Percentiles rank a stretch among this genome's conserved stretches.
These are phyloP conservation scores for Fragaria vesca DNA, from an alignment of 306 rosid species.

Conservation along the genomic window DNA sequence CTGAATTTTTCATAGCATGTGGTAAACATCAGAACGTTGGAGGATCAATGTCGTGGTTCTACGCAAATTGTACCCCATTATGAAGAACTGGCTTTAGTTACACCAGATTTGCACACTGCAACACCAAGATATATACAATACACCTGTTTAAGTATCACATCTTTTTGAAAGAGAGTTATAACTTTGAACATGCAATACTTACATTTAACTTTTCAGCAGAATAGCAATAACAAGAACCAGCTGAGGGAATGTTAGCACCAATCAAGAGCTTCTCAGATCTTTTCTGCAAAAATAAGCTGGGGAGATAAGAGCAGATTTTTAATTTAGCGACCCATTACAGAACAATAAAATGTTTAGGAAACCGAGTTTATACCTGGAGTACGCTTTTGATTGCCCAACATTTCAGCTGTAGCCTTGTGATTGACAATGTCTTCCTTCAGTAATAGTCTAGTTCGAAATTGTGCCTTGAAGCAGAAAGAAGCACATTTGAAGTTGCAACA, in stretches of 20 bases:
- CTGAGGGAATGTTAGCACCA: slow-evolving; percentile 58
- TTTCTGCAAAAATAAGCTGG: slow-evolving; percentile 30
- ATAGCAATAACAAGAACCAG: slow-evolving; percentile 54
- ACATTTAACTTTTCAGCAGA: slow-evolving; percentile 51
- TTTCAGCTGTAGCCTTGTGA: slow-evolving; percentile 45
- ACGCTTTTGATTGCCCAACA: slow-evolving; percentile 63
- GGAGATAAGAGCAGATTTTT: slow-evolving; percentile 36
- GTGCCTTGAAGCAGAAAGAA: neutral
- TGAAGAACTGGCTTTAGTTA: neutral
- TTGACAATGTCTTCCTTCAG: slow-evolving; percentile 54
- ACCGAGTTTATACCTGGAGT: slow-evolving; percentile 23
- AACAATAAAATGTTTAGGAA: neutral
- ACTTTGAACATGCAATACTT: slow-evolving; percentile 11
- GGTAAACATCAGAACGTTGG: slow-evolving; percentile 40
- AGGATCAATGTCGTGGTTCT: slow-evolving; percentile 57
- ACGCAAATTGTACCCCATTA: slow-evolving; percentile 42
- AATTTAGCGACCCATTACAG: slow-evolving; percentile 15
- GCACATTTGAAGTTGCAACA: neutral
- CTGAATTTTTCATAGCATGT: slow-evolving; percentile 35
- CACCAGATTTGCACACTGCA: slow-evolving; percentile 51
- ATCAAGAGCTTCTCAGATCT: slow-evolving; percentile 28
- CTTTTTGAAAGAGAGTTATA: slow-evolving; percentile 1
- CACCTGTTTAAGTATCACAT: neutral
- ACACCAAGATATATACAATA: slow-evolving; percentile 8
- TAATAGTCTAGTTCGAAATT: neutral